Evolutionary conservation across 2,329 filamentous ascomycete species (phyloP), one percentile per base, ranked within the genome.

Genomic region (Fusarium nanum): DNA sequence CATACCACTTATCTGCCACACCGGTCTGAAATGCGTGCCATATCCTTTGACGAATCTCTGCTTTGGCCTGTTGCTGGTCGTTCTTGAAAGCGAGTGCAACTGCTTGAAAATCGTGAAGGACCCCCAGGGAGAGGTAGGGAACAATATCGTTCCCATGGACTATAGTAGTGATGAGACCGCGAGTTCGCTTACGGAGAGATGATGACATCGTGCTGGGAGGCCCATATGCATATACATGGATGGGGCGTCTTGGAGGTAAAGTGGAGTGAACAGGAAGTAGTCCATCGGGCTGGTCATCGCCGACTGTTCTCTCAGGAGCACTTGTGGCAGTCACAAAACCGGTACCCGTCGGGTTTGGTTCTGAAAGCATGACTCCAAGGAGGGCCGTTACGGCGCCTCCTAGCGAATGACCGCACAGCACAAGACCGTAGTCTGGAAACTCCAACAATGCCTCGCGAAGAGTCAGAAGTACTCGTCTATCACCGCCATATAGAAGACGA

Each of bases 181-280:
- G 85, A 0, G 92, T 94, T 13, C 90, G 89, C 62, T 87, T 87
- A 44, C 91, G 88, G 10, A 94, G 84, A 4, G 89, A 87, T 0
- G 90, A 84, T 0, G 91, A 92, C 86, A 94, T 88, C 16, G 90
- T 91, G 1, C 91, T 88, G 0, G 92, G 91, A 3, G 92, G 89
- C 0, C 92, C 92, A 76, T 93, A 94, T 9, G 92, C 90, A 76
- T 93, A 94, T 14, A 93, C 92, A 72, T 94, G 92, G 22, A 94
- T 91, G 5, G 91, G 89, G 1, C 92, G 86, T 18, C 89, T 88
- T 0, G 89, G 73, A 1, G 92, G 92, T 0, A 94, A 83, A 20
- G 83, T 85, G 32, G 88, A 78, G 20, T 81, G 79, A 16, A 76
- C 70, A 30, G 74, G 64, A 4, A 65, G 71, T n/a, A 68, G 53